Base-by-base conservation (phyloP, 2,329 filamentous ascomycete genomes). In the Trichophyton simii region DNA sequence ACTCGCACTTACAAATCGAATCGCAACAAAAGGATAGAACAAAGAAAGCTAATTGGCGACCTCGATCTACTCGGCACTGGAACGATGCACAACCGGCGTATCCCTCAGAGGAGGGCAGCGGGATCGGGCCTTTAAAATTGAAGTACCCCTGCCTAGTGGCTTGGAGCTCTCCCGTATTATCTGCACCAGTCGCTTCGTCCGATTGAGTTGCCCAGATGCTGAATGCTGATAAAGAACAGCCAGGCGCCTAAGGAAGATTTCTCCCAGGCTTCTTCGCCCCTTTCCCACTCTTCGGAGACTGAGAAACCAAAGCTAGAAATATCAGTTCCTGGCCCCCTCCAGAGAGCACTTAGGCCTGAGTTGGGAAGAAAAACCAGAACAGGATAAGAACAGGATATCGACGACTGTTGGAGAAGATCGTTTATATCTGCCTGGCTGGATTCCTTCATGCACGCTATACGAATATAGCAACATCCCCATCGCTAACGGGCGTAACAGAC, bases 21-120 rank as follows among this genome's bases (percentile, higher is more conserved):
- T n/a, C 15, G n/a, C 46, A 52, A 25, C 46, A 28, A 52, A 22
- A 52, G 13, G 18, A 55, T 59, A 69, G 71, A 55, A 55, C 52
- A 55, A 55, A 55, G 28, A 55, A 55, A 55, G 52, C 52, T 38
- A 55, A 55, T 55, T 55, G 52, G 52, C 28, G 20, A 36, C n/a
- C n/a, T 36, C 22, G 8, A 13, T 11, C 18, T 25, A 52, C 6
- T 8, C 48, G 25, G 48, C 9, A 4, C 15, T 13, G 9, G 46
- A 18, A 7, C 18, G 15, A 54, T 54, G 25, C 25, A 54, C 28
- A 31, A 38, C 52, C 28, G 31, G 7, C 11, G 52, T n/a, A 20
- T 34, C 11, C 9, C 18, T 36, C 15, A 11, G 25, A 34, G 15
- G 4, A 31, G 28, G 11, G 11, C 15, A 31, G 52, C 15, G 28